A percentile compares a stretch with the other conserved stretches of the same genome.
Conservation (phyloP, 1,139 yeast species). For the Pichia sp. region DNA sequence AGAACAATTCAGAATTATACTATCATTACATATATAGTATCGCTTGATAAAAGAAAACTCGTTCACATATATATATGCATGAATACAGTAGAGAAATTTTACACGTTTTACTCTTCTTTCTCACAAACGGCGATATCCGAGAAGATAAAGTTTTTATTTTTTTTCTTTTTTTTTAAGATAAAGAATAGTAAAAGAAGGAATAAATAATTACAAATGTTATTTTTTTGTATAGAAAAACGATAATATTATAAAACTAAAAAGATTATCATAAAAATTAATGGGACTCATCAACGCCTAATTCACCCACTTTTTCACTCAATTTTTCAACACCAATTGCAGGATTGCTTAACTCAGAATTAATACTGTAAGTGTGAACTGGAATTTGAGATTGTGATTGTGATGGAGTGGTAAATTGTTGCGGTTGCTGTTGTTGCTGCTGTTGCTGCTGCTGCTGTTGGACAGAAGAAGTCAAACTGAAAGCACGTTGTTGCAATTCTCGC, state of each 20-base stretch:
- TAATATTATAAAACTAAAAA: background rate
- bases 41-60: no score
- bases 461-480: constrained; percentile 16
- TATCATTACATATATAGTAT: background rate
- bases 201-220: no score
- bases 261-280: background rate
- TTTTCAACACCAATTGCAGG: constrained; percentile 7
- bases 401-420: background rate
- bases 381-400: background rate
- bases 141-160: no score
- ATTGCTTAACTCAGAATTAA: constrained; percentile 6
- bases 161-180: no score
- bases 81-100: no score
- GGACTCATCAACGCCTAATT: constrained; percentile 16
- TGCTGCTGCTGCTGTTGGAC: constrained; percentile 14
- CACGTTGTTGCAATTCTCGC: constrained; percentile 17
- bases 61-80: no score
- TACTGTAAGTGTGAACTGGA: constrained; percentile 6
- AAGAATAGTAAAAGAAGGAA: no score
- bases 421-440: constrained; percentile 7
- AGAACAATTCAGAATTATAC: no score
- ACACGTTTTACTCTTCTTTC: no score
- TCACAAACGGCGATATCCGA: background rate
- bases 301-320: constrained; percentile 21
- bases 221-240: no score